Evolutionary conservation across 345 rosid species (phyloP), one percentile per base, ranked within the genome.

Genomic region (Raphanus sativus): DNA sequence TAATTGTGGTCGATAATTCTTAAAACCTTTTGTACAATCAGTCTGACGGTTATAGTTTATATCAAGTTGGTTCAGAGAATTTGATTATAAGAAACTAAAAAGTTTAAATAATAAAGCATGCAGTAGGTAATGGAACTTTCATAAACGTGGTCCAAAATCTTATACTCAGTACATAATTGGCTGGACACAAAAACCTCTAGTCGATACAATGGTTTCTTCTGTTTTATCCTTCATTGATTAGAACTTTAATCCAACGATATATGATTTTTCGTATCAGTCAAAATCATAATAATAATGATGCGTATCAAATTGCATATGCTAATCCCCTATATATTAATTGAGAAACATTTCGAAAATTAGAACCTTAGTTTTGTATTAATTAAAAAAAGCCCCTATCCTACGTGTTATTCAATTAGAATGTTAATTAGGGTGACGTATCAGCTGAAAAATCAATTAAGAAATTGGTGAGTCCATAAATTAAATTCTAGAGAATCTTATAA

Each of bases 91-190:
- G 45, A 38, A 38, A 38, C 45, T 38, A 38, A 38, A 36, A 38
- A 45, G 15, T 45, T 45, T 15, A 45, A 45, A 45, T 45, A 42
- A 45, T 45, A 45, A 45, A 78, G 17, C 42, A 78, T 73, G 73
- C 72, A 66, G 81, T 78, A 72, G 77, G 81, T 78, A 64, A 66
- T 59, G 45, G 73, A 62, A 73, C 74, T 62, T 50, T 73, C 65
- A 61, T 67, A 78, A 67, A 78, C 70, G 78, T 78, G 82, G 82
- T 78, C 82, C 82, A 67, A 61, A 61, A 61, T 73, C 59, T 73
- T 54, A 78, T 73, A 78, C 36, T 13, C 17, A 13, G 82, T 73
- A 73, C 70, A 73, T 78, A 73, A 61, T 73, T 78, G 82, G 82
- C 56, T 62, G 78, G 78, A 26, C 82, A 78, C 69, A 17, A 64